Conservation (phyloP, 371 early-diverging fungal genomes). For the Actinomucor elegans region DNA sequence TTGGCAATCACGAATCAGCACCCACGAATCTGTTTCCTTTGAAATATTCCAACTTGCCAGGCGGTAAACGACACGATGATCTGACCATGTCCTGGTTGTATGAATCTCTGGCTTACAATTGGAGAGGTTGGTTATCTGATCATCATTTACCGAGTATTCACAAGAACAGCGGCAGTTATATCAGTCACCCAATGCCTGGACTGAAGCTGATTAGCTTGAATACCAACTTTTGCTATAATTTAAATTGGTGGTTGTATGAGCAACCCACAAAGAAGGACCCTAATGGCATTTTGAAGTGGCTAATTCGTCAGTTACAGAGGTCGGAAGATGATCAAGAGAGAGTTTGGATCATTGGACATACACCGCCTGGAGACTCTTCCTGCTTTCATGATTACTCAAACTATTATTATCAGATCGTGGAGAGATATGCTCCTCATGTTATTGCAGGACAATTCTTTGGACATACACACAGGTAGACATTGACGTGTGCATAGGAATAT, state of each 20-base stretch:
- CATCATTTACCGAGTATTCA: conserved; percentile 27
- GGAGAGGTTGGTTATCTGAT: conserved; percentile 53
- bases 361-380: conserved; percentile 51
- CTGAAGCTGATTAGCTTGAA: conserved; percentile 61
- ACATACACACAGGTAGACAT: conserved; percentile 52
- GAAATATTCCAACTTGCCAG: conserved; percentile 29
- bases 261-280: conserved; percentile 45
- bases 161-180: conserved; percentile 52
- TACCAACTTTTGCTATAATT: conserved; percentile 62
- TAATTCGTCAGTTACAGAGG: conserved; percentile 50
- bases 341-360: conserved; percentile 65
- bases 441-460: conserved; percentile 66
- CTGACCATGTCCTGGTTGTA: conserved; percentile 49
- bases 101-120: conserved; percentile 40
- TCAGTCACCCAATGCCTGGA: conserved; percentile 38
- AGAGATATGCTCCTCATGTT: conserved; percentile 60
- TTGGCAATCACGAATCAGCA: conserved; percentile 60
- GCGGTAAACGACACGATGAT: conserved; percentile 29
- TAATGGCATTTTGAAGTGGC: conserved; percentile 52
- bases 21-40: conserved; percentile 53
- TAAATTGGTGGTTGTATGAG: conserved; percentile 57
- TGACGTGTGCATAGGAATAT: too few relatives aligned
- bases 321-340: conserved; percentile 53
- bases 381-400: conserved; percentile 61
- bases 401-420: conserved; percentile 58